Base-by-base conservation (phyloP, 306 rosid species). In the Acacia confusa region DNA sequence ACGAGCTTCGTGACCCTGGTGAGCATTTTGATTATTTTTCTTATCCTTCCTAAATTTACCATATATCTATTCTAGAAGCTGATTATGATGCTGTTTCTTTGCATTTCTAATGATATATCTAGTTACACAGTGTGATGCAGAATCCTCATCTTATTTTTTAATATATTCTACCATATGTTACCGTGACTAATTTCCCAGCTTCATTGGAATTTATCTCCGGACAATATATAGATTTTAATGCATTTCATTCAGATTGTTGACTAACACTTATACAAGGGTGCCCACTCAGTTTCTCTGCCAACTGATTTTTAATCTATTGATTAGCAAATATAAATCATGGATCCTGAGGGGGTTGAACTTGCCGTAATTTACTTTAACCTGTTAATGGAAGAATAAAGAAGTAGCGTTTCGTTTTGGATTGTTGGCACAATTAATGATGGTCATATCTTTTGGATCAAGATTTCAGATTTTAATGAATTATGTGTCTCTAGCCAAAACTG, bases 1-100 rank as follows among this genome's bases (percentile, higher is more conserved):
- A 93, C 75, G 97, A 93, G 87, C 97, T 93, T 75, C 97, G 97
- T 88, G 94, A 91, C 87, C 93, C 95, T 43, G 93, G 97, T 94
- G 61, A 88, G 94, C 81, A 25, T 53, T 78, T 80, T 27, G 75
- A 20, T 80, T 64, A 78, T 53, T 61, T 63, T 82, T 74, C 66
- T 44, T 53, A 27, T 68, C 78, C 75, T 52, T 4, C 75, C 24
- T 48, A 25, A 65, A 73, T 66, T 30, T 0, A 9, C 28, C 10
- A 10, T 32, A 30, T 50, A 9, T 28, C 41, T 67, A 66, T 77
- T 61, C 17, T 58, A 61, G 60, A 78, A 38, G 36, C 45, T 11
- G 52, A 10, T 63, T 55, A 50, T 75, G 44, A 45, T 32, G 15
- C 38, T 77, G 63, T 27, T 53, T 53, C 57, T 80, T 4, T 58